These are phyloP conservation scores for Pseudogymnoascus verrucosus DNA, from an alignment of 2,329 filamentous ascomycete species.

Conservation along the genomic window DNA sequence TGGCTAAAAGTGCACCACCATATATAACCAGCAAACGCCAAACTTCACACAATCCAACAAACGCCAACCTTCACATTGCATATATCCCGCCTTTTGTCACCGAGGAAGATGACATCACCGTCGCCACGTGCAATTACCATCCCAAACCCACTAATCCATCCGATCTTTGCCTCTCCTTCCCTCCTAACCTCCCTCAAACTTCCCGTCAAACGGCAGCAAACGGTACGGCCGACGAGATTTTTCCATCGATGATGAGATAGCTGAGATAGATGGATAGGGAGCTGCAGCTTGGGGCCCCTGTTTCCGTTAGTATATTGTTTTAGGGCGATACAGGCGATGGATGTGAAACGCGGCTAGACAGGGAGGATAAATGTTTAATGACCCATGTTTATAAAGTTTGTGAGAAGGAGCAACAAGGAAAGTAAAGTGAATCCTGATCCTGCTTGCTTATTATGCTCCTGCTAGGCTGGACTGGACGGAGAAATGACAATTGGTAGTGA, in stretches of 20 bases:
- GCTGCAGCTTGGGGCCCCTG: neutral
- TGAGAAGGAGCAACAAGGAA: neutral
- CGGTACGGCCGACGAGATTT: neutral
- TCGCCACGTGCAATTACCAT: neutral
- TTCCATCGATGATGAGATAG: neutral
- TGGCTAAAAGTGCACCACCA: neutral
- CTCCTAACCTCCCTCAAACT: no score
- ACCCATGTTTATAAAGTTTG: neutral
- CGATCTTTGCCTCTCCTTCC: neutral
- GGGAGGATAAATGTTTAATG: conserved; percentile 4
- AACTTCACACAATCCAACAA: no score
- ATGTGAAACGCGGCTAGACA: neutral
- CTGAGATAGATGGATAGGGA: neutral
- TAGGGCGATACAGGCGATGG: neutral
- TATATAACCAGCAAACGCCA: neutral
- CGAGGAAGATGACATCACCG: neutral
- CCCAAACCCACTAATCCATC: neutral
- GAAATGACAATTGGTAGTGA: no score
- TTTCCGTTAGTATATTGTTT: neutral
- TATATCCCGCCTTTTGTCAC: neutral
- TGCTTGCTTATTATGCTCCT: neutral
- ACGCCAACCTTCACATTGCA: neutral
- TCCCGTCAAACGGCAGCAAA: neutral
- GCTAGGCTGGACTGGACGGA: no score
- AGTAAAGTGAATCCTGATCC: neutral